Conservation (phyloP, 2,329 filamentous ascomycete genomes). For the Hymenoscyphus occultus region DNA sequence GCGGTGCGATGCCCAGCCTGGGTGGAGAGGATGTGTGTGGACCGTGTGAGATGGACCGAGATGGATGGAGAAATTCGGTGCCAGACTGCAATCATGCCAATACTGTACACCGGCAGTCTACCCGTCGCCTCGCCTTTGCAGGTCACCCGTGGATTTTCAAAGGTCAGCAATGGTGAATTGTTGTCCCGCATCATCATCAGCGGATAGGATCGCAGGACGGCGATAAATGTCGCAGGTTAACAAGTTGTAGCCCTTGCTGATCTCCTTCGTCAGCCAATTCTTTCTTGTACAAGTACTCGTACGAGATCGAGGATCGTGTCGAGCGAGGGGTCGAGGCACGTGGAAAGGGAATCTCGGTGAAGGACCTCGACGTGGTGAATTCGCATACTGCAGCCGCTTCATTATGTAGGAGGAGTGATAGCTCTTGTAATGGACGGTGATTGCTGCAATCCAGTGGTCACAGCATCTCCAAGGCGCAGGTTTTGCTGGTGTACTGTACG, state of each 20-base stretch:
- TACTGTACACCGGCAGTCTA: conserved; percentile 1
- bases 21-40: no score
- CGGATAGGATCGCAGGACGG: background rate
- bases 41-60: no score
- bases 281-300: background rate
- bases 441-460: background rate
- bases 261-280: background rate
- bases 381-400: background rate
- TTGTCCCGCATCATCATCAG: background rate
- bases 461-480: background rate
- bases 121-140: background rate
- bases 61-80: no score
- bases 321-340: background rate
- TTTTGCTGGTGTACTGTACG: background rate
- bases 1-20: background rate
- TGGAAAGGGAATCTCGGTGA: conserved; percentile 1
- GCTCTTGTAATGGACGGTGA: background rate
- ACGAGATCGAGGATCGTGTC: background rate
- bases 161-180: conserved; percentile 1
- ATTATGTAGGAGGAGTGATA: background rate
- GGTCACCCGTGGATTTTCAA: background rate
- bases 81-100: no score
- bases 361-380: background rate
- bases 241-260: background rate
- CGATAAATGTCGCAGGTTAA: background rate